A percentile compares a stretch with the other conserved stretches of the same genome.
These are phyloP conservation scores for Thuja plicata DNA, from an alignment of 83 land plant genomes.

Conservation along the genomic window DNA sequence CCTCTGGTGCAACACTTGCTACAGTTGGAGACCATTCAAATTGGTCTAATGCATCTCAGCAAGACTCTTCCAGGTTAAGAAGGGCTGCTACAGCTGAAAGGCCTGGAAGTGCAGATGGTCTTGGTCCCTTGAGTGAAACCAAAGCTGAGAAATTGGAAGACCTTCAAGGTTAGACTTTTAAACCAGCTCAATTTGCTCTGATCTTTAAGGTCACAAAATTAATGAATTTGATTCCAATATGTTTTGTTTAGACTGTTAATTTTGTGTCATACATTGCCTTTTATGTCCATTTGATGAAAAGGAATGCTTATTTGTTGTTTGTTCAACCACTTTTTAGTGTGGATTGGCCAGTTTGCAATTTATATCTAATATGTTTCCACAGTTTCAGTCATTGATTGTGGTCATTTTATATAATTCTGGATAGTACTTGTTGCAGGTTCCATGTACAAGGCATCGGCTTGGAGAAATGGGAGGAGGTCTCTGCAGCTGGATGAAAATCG, in stretches of 20 bases:
- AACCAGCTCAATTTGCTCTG: background rate
- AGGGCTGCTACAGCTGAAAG: constrained; percentile 37
- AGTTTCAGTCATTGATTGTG: background rate
- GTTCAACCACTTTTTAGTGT: background rate
- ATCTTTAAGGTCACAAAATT: background rate
- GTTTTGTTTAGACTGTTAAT: background rate
- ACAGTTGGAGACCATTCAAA: constrained; percentile 38
- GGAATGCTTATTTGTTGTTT: background rate
- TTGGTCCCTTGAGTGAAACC: constrained; percentile 24
- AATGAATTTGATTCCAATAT: background rate
- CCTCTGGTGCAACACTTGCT: constrained; percentile 60
- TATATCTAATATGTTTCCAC: background rate
- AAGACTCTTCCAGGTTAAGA: constrained; percentile 27
- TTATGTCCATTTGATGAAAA: background rate
- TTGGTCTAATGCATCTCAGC: constrained; percentile 19
- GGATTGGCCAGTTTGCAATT: background rate
- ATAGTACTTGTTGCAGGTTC: constrained; percentile 36
- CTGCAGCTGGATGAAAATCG: constrained; percentile 60
- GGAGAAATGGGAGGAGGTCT: constrained; percentile 60
- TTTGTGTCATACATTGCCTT: background rate
- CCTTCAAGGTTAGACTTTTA: constrained; percentile 26
- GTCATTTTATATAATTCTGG: background rate
- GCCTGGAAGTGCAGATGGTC: constrained; percentile 27
- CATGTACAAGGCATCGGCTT: constrained; percentile 24
- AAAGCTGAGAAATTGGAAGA: constrained; percentile 45